A percentile compares a stretch with the other conserved stretches of the same genome.
Conservation (phyloP, 306 rosid species). For the Castanea mollissima region DNA sequence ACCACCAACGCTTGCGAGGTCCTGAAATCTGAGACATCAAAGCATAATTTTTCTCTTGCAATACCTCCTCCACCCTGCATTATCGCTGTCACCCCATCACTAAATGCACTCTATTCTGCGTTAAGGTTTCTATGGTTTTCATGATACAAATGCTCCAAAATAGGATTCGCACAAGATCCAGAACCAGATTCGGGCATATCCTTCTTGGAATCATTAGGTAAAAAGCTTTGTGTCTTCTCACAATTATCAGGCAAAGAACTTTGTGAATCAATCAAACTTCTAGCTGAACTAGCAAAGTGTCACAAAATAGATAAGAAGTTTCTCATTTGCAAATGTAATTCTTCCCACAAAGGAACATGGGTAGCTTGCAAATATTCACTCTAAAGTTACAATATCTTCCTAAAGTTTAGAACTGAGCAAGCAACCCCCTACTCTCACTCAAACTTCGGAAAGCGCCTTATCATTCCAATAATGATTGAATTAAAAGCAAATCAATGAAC, state of each 20-base stretch:
- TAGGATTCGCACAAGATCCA: conserved; percentile 31
- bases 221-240: conserved; percentile 6
- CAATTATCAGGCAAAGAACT: conserved; percentile 32
- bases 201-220: conserved; percentile 1
- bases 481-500: too few relatives aligned
- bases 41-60: conserved; percentile 29
- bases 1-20: conserved; percentile 72
- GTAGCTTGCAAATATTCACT: too few relatives aligned
- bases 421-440: too few relatives aligned
- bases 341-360: not conserved
- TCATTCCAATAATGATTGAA: too few relatives aligned
- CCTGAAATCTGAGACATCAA: conserved; percentile 55
- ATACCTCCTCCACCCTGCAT: conserved; percentile 35
- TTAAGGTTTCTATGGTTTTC: conserved; percentile 25
- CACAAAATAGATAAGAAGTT: conserved; percentile 1
- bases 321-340: conserved; percentile 5
- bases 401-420: too few relatives aligned
- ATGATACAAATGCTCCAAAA: conserved; percentile 22
- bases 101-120: conserved; percentile 26
- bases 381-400: too few relatives aligned
- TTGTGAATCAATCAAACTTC: conserved; percentile 22
- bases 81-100: conserved; percentile 17
- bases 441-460: too few relatives aligned
- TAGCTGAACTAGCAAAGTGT: conserved; percentile 29
- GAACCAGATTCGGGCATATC: conserved; percentile 21